A percentile compares a stretch with the other conserved stretches of the same genome.
Evolutionary conservation across 345 rosid species (phyloP).

Genomic region (Orychophragmus violaceus): DNA sequence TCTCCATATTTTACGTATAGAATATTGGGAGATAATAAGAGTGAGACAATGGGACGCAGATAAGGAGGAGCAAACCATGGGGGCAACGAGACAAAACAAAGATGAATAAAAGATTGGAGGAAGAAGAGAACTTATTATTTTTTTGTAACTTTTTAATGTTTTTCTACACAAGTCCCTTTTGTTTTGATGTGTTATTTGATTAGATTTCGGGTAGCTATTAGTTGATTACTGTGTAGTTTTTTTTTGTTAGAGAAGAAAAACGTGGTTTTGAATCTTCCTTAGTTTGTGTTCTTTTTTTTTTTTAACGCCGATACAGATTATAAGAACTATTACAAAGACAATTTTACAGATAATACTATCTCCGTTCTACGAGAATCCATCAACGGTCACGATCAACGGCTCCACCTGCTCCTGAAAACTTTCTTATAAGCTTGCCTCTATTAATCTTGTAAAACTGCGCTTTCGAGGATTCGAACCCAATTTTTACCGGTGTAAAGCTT

Average conservation of each 20-base stretch:
- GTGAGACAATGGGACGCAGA: slow-evolving; percentile 22
- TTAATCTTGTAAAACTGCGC: too few relatives aligned
- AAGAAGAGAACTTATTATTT: slow-evolving; percentile 14
- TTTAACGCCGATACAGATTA: too few relatives aligned
- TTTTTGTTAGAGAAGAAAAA: not conserved
- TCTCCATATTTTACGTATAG: slow-evolving; percentile 17
- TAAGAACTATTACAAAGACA: too few relatives aligned
- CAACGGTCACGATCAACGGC: too few relatives aligned
- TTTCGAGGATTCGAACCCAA: too few relatives aligned
- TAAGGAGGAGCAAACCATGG: slow-evolving; percentile 33
- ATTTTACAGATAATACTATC: too few relatives aligned
- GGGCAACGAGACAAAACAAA: slow-evolving; percentile 18
- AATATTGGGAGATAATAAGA: slow-evolving; percentile 18
- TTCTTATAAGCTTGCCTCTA: too few relatives aligned
- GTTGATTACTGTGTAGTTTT: slow-evolving; percentile 20
- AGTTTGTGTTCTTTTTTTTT: too few relatives aligned
- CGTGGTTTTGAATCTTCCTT: slow-evolving; percentile 17
- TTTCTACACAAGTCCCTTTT: not conserved
- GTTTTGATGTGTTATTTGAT: slow-evolving; percentile 24
- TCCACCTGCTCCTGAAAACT: too few relatives aligned
- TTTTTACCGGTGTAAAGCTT: too few relatives aligned
- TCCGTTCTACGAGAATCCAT: too few relatives aligned
- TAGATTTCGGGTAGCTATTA: slow-evolving; percentile 16
- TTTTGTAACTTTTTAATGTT: slow-evolving; percentile 12
- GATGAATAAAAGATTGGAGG: slow-evolving; percentile 16